Base-by-base conservation (phyloP, 495 filamentous ascomycete species). In the Letharia lupina region DNA sequence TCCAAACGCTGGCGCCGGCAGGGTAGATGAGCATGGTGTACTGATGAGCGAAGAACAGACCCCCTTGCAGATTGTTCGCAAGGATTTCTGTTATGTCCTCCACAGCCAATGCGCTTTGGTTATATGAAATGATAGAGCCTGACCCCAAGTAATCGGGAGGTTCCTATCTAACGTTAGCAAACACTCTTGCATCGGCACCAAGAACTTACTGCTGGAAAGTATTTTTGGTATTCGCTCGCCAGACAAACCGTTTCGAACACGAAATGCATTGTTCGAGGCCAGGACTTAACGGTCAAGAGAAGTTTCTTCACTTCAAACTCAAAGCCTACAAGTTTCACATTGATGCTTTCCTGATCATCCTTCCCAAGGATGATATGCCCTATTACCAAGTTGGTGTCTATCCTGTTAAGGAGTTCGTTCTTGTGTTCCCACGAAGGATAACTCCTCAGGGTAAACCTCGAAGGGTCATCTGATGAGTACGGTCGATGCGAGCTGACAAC, bases 201-300 rank as follows among this genome's bases (percentile, higher is more conserved):
- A 44, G 60, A 11, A 72, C 74, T 77, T 71, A 79, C 77, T 63
- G 66, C 70, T 42, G 69, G 44, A 56, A 72, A 73, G 28, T 76
- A 67, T 7, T 35, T 62, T 59, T 60, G 60, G 63, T 75, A 83
- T 44, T 79, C 74, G 39, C 71, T 69, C 12, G 71, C 63, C 12
- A 73, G 79, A 67, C 70, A 81, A 4, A 75, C 57, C 62, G 77
- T 61, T 59, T 71, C 73, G 68, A 80, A 83, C 74, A 78, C 79
- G 63, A 79, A 69, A 48, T 75, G 70, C 52, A 77, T 70, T 23
- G 60, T 67, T 31, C 58, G 67, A 28, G 65, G 69, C 12, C 23
- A 59, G 54, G 61, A 68, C 66, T 69, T 74, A 40, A 71, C 67
- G 40, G 63, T 59, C 4, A 71, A 18, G 33, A 82, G 66, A 31